A percentile compares a stretch with the other conserved stretches of the same genome.
Conservation (phyloP, 2,329 filamentous ascomycete species). For the Graphilbum ipis-grandicollis region DNA sequence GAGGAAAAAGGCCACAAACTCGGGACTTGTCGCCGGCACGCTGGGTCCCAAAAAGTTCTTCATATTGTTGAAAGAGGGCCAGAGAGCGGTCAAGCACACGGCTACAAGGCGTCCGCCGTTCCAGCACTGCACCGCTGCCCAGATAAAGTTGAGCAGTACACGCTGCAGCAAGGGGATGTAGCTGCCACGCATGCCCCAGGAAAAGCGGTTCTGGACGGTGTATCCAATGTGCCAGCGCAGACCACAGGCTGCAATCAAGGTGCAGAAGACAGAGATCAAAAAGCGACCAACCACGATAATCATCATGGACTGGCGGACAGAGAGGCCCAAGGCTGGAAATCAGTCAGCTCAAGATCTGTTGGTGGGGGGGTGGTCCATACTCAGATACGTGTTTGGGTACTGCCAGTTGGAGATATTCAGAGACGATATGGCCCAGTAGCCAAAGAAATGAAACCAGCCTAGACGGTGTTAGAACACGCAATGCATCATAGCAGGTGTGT, state of each 20-base stretch:
- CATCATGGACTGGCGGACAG: slow-evolving; percentile 27
- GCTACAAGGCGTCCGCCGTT: slow-evolving; percentile 20
- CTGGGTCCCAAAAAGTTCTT: slow-evolving; percentile 20
- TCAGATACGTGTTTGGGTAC: slow-evolving; percentile 5
- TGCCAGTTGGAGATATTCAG: slow-evolving; percentile 8
- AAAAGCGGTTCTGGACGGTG: slow-evolving; percentile 29
- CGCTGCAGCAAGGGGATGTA: slow-evolving; percentile 30
- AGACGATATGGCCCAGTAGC: slow-evolving; percentile 5
- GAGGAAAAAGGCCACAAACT: slow-evolving; percentile 32
- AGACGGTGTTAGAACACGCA: neutral
- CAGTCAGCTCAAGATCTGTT: too few species aligned
- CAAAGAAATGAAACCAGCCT: slow-evolving; percentile 8
- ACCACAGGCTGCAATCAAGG: slow-evolving; percentile 27
- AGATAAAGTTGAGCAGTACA: slow-evolving; percentile 30
- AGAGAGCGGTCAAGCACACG: slow-evolving; percentile 18
- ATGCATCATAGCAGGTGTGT: too few species aligned
- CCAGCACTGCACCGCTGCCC: slow-evolving; percentile 28
- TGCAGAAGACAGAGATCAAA: slow-evolving; percentile 23
- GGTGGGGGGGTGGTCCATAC: too few species aligned
- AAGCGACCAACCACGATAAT: slow-evolving; percentile 25
- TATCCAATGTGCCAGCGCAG: slow-evolving; percentile 32
- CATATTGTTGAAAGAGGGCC: slow-evolving; percentile 22
- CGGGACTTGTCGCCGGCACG: slow-evolving; percentile 29
- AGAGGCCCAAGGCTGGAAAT: slow-evolving; percentile 17
- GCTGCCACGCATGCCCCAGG: slow-evolving; percentile 29